Evolutionary conservation across 1,284 basidiomycete species (phyloP).

Genomic region (Tylopilus sp.): DNA sequence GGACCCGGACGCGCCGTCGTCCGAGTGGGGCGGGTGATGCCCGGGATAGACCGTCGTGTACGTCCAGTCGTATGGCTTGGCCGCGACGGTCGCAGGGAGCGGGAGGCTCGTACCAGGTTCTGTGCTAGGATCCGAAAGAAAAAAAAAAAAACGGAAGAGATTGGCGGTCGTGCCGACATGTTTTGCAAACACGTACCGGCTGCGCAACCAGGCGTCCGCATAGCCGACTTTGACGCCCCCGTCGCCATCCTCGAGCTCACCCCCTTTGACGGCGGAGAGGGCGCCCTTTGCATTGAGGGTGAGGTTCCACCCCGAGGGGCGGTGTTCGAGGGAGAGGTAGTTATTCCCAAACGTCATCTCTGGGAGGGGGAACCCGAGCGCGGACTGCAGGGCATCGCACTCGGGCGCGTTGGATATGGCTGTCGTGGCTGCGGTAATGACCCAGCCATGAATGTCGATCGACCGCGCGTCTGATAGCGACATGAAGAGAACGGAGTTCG

Average conservation of each 20-base stretch:
- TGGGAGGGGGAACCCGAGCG: conserved; percentile 77
- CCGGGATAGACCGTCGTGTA: conserved; percentile 90
- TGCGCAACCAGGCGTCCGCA: conserved; percentile 90
- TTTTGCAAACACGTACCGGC: conserved; percentile 53
- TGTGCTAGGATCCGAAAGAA: conserved; percentile 34
- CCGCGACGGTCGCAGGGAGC: conserved; percentile 68
- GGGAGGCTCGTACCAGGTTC: conserved; percentile 60
- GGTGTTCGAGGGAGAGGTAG: conserved; percentile 62
- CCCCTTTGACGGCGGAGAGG: conserved; percentile 71
- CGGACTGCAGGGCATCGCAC: conserved; percentile 62
- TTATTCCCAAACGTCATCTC: conserved; percentile 98
- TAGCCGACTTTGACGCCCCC: conserved; percentile 93
- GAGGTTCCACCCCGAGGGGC: conserved; percentile 60
- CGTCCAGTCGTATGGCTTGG: conserved; percentile 97
- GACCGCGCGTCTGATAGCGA: conserved; percentile 63
- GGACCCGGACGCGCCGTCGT: conserved; percentile 3
- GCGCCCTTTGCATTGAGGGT: conserved; percentile 70
- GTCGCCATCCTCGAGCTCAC: conserved; percentile 72
- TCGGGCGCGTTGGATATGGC: conserved; percentile 77
- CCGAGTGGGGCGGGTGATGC: conserved; percentile 32
- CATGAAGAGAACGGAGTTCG: too few species aligned
- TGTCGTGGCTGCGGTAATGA: conserved; percentile 59
- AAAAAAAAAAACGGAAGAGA: too few species aligned
- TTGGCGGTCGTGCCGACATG: too few species aligned
- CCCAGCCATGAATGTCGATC: conserved; percentile 64